These are phyloP conservation scores for Colletotrichum higginsianum DNA, from an alignment of 2,329 filamentous ascomycete species.

Conservation along the genomic window DNA sequence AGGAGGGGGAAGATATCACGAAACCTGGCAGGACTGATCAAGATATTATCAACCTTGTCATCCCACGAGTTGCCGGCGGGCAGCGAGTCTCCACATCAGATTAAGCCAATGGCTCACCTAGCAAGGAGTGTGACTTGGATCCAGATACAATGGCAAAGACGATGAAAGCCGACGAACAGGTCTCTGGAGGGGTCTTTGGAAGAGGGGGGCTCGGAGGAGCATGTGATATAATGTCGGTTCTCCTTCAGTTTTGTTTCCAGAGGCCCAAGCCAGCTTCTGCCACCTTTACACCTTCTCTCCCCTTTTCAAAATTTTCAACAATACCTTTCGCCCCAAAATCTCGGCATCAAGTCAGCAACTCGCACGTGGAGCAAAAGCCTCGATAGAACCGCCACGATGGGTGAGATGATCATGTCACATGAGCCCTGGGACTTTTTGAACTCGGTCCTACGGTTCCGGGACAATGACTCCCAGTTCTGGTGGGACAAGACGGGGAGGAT, in stretches of 20 bases:
- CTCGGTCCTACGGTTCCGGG: constrained; percentile 36
- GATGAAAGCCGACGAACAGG: neutral
- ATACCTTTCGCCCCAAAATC: too few species aligned
- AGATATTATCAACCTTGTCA: constrained; percentile 11
- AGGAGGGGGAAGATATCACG: neutral
- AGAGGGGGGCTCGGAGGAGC: too few species aligned
- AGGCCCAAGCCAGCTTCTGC: neutral
- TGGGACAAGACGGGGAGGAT: constrained; percentile 37
- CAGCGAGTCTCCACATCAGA: constrained; percentile 13
- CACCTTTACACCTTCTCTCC: neutral
- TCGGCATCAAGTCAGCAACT: neutral
- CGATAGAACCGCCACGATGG: constrained; percentile 22
- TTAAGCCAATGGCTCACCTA: constrained; percentile 7
- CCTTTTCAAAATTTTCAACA: neutral
- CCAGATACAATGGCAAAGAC: constrained; percentile 2
- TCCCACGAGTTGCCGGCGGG: neutral
- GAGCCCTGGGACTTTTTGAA: constrained; percentile 40
- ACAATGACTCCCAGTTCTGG: constrained; percentile 40
- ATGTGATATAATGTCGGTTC: constrained; percentile 24
- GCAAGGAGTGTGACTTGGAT: constrained; percentile 1
- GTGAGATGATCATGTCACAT: constrained; percentile 37
- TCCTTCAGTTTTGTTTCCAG: neutral
- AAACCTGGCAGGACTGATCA: constrained; percentile 1
- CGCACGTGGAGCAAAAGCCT: too few species aligned
- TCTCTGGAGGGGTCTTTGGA: too few species aligned